Evolutionary conservation across 1,284 basidiomycete genomes (phyloP).

Genomic region (Rhodotorula sp.): DNA sequence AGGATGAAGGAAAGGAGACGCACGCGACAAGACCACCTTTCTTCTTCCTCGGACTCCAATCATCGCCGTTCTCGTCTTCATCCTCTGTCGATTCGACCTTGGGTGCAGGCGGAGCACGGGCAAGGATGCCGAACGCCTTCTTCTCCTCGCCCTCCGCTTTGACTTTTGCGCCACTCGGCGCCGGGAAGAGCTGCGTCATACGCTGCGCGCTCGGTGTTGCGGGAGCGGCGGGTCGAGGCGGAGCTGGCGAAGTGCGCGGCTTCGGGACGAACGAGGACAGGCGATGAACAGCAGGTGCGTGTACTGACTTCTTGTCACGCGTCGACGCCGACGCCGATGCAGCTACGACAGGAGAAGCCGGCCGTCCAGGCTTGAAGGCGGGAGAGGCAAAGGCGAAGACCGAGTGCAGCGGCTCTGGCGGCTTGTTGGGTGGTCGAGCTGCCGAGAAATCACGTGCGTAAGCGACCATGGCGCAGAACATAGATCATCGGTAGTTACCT

Average conservation of each 20-base stretch:
- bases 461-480: background rate
- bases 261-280: background rate
- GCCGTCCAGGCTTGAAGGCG: background rate
- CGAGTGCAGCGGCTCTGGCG: background rate
- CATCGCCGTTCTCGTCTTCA: slow-evolving; percentile 47
- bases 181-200: background rate
- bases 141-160: background rate
- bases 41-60: slow-evolving; percentile 18
- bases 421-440: background rate
- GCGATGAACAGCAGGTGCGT: background rate
- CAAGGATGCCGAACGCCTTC: slow-evolving; percentile 2
- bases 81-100: background rate
- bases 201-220: background rate
- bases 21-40: slow-evolving; percentile 16
- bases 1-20: background rate
- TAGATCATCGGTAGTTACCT: too few relatives aligned
- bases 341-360: background rate
- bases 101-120: background rate
- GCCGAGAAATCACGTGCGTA: background rate
- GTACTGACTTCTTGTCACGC: background rate
- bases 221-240: background rate
- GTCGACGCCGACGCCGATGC: background rate
- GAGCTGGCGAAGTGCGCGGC: background rate
- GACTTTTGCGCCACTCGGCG: too few relatives aligned
- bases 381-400: background rate